A percentile compares a stretch with the other conserved stretches of the same genome.
Evolutionary conservation across 2,329 filamentous ascomycete species (phyloP).

Genomic region (Gnomoniopsis sp.): DNA sequence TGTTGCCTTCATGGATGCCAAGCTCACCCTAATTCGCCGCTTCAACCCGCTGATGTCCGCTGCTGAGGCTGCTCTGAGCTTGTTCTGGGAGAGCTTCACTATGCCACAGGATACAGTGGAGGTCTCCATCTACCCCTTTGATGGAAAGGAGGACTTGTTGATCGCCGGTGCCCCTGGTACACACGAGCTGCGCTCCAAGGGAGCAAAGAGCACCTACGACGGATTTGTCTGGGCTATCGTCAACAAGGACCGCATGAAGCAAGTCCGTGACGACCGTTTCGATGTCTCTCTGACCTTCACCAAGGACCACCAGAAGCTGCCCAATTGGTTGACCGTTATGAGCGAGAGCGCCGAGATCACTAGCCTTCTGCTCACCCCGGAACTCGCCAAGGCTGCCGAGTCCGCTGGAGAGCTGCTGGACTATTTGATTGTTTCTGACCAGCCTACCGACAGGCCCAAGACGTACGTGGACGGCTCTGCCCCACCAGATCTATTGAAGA

Average conservation of each 20-base stretch:
- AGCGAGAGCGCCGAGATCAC: constrained; percentile 95
- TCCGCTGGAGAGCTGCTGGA: constrained; percentile 78
- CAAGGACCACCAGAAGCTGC: constrained; percentile 88
- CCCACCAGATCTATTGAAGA: neutral
- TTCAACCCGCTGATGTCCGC: constrained; percentile 70
- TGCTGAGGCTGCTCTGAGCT: constrained; percentile 65
- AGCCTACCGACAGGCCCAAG: constrained; percentile 80
- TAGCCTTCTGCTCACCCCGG: constrained; percentile 79
- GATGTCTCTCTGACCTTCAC: constrained; percentile 90
- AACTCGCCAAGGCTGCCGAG: constrained; percentile 76
- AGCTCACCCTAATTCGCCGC: constrained; percentile 75
- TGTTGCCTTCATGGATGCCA: constrained; percentile 84
- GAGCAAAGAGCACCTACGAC: constrained; percentile 71
- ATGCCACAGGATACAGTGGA: constrained; percentile 71
- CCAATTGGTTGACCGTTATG: constrained; percentile 90
- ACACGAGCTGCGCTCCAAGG: constrained; percentile 52
- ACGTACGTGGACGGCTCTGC: constrained; percentile 56
- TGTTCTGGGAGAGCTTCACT: constrained; percentile 76
- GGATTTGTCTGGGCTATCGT: constrained; percentile 93
- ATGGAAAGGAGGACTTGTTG: constrained; percentile 81
- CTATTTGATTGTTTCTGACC: constrained; percentile 84
- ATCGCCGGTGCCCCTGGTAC: constrained; percentile 64
- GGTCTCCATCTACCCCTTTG: constrained; percentile 80
- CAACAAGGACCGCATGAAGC: constrained; percentile 91
- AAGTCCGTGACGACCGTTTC: constrained; percentile 86